phyloP scores from a whole-genome alignment of 306 rosid species.

The Cyamopsis tetragonoloba region DNA sequence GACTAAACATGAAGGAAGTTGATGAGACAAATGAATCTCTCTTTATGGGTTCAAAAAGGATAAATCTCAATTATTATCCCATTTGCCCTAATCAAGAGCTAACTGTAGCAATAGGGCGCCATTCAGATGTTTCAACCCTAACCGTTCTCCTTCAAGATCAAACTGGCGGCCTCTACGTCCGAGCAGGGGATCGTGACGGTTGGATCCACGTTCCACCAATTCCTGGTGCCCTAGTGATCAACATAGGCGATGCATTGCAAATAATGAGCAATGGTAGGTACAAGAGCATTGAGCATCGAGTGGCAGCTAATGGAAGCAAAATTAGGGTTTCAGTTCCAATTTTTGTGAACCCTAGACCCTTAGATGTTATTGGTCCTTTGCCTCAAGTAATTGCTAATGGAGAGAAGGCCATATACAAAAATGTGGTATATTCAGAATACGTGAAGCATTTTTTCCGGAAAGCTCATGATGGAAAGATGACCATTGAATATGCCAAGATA shows the following conservation, averaged over 20 bases:
- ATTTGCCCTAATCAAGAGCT: conserved; percentile 51
- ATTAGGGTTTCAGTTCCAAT: conserved; percentile 55
- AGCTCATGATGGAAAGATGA: conserved; percentile 60
- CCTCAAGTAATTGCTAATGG: conserved; percentile 39
- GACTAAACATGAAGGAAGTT: conserved; percentile 36
- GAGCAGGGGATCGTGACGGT: not conserved
- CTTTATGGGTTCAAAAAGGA: conserved; percentile 50
- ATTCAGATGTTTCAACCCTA: conserved; percentile 55
- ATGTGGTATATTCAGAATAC: conserved; percentile 49
- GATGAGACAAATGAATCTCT: conserved; percentile 30
- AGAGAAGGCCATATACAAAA: conserved; percentile 39
- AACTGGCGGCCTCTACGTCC: conserved; percentile 49
- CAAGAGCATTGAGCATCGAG: conserved; percentile 60
- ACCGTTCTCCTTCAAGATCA: conserved; percentile 60
- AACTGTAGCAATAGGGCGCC: conserved; percentile 49
- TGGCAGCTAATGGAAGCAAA: conserved; percentile 37
- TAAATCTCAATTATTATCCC: conserved; percentile 57
- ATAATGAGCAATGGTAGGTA: conserved; percentile 63
- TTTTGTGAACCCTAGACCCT: conserved; percentile 52
- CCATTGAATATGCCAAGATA: conserved; percentile 45
- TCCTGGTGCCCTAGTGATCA: conserved; percentile 47
- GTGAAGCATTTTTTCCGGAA: conserved; percentile 54
- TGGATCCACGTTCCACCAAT: conserved; percentile 58
- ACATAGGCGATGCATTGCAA: conserved; percentile 57
- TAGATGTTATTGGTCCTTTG: conserved; percentile 37